Percentiles rank a stretch among this genome's conserved stretches.
phyloP scores from a whole-genome alignment of 129 eudicot genomes.

The Centrapalus pauciflorus region DNA sequence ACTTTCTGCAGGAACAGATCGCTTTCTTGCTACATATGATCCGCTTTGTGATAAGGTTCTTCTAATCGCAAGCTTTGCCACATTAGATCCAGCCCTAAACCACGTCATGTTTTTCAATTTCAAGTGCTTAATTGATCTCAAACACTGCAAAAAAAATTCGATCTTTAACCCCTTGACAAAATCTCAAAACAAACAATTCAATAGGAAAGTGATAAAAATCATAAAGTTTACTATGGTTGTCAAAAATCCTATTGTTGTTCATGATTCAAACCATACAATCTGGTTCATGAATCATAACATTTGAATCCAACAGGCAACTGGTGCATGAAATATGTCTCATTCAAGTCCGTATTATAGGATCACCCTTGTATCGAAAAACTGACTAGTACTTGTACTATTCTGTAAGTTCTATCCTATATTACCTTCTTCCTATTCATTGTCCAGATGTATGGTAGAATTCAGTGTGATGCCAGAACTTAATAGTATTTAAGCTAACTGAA shows the following conservation, averaged over 20 bases:
- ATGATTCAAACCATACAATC: neutral
- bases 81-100: constrained; percentile 84
- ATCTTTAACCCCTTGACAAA: neutral
- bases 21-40: constrained; percentile 49
- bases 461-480: neutral
- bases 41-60: constrained; percentile 58
- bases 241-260: neutral
- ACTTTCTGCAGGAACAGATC: constrained; percentile 31
- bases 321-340: neutral
- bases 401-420: neutral
- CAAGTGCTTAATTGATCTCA: constrained; percentile 4
- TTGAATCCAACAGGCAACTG: neutral
- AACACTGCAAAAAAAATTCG: constrained; percentile 5
- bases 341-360: neutral
- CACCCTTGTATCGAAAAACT: neutral
- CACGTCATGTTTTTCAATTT: constrained; percentile 55
- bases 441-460: too few species aligned
- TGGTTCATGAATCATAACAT: neutral
- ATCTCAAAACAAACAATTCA: neutral
- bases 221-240: neutral
- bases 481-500: neutral
- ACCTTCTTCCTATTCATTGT: neutral
- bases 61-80: constrained; percentile 75
- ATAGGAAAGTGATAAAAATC: neutral
- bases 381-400: neutral